Base-by-base conservation (phyloP, 108 stramenopile species). In the Pseudonitzschia delicatissima region DNA sequence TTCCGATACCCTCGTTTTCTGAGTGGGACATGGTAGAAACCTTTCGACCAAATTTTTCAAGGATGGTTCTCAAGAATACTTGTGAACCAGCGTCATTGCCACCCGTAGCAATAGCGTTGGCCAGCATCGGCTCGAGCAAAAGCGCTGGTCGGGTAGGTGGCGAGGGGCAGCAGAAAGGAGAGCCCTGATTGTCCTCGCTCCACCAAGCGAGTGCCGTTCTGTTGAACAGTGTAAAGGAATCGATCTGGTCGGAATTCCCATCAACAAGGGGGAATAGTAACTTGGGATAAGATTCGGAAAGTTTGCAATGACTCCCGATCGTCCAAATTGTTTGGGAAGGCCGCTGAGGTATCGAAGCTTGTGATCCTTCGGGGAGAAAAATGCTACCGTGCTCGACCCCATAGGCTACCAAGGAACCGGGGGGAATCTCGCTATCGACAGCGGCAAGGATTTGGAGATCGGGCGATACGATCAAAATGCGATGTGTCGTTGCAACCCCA, bases 41-140 rank as follows among this genome's bases (percentile, higher is more conserved):
- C 63, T 90, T 91, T 13, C 90, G 68, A 21, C 90, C 93, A 77
- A 91, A 94, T 64, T 79, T 91, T 70, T 94, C 88, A 23, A 94
- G 55, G 2, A 90, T 63, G 15, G 69, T 57, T 13, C 87, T 71
- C n/a, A 94, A 76, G 13, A 82, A 74, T 6, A 57, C 37, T 39
- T 67, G 79, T 53, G 20, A 59, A 33, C 52, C 21, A 35, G 42
- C 57, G 2, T 31, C 35, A 11, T 35, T 49, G 13, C 72, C 75
- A 50, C 87, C 88, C 59, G 73, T 76, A 44, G 88, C 82, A 27
- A 94, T 76, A 45, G 88, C 88, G 67, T 90, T 94, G 3, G 88
- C 87, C 65, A 94, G 51, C 59, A 92, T 68, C 18, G 93, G 90
- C 51, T 94, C 90, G 25, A 94, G 72, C 15, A 94, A 69, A 9